phyloP scores from a whole-genome alignment of 2,329 filamentous ascomycete genomes.

The Aspergillus quadricinctus region DNA sequence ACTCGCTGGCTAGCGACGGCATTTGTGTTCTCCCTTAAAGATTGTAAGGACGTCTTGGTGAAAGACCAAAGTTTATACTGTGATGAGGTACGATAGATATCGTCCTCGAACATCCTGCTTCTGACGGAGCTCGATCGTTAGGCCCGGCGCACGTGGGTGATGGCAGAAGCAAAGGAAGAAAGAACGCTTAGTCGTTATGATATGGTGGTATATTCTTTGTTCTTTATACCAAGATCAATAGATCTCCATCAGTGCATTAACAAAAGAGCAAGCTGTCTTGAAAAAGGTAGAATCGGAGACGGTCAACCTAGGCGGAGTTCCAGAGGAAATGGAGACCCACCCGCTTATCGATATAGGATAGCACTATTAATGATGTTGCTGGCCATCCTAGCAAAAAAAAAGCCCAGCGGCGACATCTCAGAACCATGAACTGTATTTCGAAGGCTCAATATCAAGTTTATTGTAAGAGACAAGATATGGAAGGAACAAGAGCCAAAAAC shows the following conservation, averaged over 20 bases:
- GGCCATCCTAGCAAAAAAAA: background rate
- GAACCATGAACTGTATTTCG: background rate
- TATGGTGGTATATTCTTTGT: background rate
- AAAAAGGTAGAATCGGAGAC: background rate
- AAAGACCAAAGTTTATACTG: constrained; percentile 95
- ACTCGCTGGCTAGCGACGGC: constrained; percentile 67
- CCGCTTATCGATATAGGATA: background rate
- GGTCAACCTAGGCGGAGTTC: background rate
- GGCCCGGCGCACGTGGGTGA: background rate
- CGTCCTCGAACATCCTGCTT: constrained; percentile 73
- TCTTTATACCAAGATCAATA: background rate
- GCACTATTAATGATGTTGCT: background rate
- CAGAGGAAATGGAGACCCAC: background rate
- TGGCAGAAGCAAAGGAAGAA: background rate
- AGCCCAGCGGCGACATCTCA: background rate
- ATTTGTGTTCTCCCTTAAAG: constrained; percentile 75
- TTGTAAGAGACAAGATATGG: background rate
- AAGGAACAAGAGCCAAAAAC: background rate
- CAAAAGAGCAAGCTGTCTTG: background rate
- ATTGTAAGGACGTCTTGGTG: constrained; percentile 65
- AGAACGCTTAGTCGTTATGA: background rate
- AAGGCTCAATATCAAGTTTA: background rate
- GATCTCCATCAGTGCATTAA: background rate
- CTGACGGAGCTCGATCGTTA: background rate
- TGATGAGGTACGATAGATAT: constrained; percentile 81